Evolutionary conservation across 768 basidiomycete genomes (phyloP), one percentile per base, ranked within the genome.

Genomic region (Russula olivacea): DNA sequence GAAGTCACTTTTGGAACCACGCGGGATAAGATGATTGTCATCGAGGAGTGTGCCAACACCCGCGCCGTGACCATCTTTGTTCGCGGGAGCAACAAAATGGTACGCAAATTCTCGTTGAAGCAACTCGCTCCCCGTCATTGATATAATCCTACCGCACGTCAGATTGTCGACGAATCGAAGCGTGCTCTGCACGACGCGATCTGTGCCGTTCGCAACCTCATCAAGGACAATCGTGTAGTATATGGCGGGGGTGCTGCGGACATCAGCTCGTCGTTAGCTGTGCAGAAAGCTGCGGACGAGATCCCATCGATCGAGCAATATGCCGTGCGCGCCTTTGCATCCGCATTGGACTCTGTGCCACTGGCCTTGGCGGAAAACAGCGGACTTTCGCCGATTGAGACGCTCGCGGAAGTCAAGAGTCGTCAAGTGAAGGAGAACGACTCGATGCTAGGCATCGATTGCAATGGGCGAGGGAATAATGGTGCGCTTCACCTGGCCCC

Each of bases 101-200:
- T 93, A 66, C 48, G 40, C 36, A 9, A 9, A 75, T 55, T 15
- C n/a, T 48, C 28, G 28, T 14, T 14, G 2, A 43, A 11, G 14
- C 23, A 19, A 45, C 43, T 47, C 21, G 9, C 19, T 40, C n/a
- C 55, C 14, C 19, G 34, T 9, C 21, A 38, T n/a, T 50, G 14
- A 23, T 48, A 47, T 53, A 11, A 23, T 36, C 36, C 36, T 40
- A 30, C 15, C 28, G 34, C 10, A 28, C 58, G 1, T 5, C 71
- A 99, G 96, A 98, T 99, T 70, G 93, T 99, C 64, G 97, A 99
- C 71, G 97, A 99, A 75, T 96, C 94, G 61, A 98, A 98, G 74
- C 91, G 97, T 34, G 93, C 97, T 4, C 80, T 99, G 38, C 97
- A 99, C 74, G 97, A 99, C 74, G 94, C 97, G 17, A 87, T 98